Evolutionary conservation across 23 red algal species (phyloP), one percentile per base, ranked within the genome.

Genomic region (Gracilaria gracilis): DNA sequence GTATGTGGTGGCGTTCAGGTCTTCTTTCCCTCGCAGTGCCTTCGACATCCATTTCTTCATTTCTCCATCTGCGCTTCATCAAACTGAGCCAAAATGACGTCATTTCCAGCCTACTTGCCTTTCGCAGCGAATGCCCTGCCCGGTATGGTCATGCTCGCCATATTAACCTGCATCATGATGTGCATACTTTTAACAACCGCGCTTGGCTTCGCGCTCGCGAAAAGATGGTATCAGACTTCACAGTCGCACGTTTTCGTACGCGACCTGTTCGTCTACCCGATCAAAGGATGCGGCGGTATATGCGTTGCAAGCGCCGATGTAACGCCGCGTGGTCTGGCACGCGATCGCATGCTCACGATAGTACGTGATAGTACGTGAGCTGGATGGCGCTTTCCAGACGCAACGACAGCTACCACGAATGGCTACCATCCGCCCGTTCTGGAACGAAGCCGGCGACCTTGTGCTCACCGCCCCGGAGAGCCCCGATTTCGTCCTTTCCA

Each of bases 231-330:
- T n/a, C n/a, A n/a, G n/a, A n/a, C n/a, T n/a, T n/a, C 44, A 48
- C 12, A 5, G 44, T 48, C 44, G 44, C 44, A 48, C 44, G 44
- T 48, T 12, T 12, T 5, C 44, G 55, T 95, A 14, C 34, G 61
- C 23, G 51, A 76, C 14, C 75, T 95, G 11, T 51, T 79, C 20
- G 34, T 95, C 15, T 95, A 95, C 74, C 93, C 93, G 8, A 95
- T 95, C 86, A 95, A 95, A 69, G 87, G 81, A 0, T 95, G 93
- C 27, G 81, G 9, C 21, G 85, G 85, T 15, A 82, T 95, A 17
- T 55, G 71, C n/a, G 86, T 95, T 0, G 64, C 33, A 3, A 73
- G 79, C 44, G 93, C 93, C 5, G 51, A 57, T 0, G 75, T 95
- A 46, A 81, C 86, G 24, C 38, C 49, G 12, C 86, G 85, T 0